Evolutionary conservation across 306 rosid species (phyloP), one percentile per base, ranked within the genome.

Genomic region (Rubus parviflorus): DNA sequence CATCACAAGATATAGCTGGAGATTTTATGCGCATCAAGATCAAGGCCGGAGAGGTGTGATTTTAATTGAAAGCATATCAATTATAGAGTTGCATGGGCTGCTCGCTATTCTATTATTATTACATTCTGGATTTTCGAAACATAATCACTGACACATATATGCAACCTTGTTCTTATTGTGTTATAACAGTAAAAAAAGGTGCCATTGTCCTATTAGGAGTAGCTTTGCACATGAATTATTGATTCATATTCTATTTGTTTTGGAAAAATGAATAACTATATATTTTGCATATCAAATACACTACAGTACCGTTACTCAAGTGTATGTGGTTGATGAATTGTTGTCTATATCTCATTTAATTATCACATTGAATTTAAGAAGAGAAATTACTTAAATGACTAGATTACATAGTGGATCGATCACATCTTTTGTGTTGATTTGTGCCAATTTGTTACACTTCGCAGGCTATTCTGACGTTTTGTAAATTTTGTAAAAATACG

Each of bases 11-110:
- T 83, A 74, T 48, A 54, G 68, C 47, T 73, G 13, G 37, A 71
- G 89, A 86, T 88, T 77, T 85, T 81, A 52, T 85, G 84, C 72
- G 46, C 83, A 70, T 77, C 77, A 49, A 25, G 35, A 42, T 54
- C 48, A 30, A 61, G 35, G 35, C 35, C 35, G 35, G 35, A 61
- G 20, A 25, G 20, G 37, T 9, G 25, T 69, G 17, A 14, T 48
- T 16, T 49, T 49, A 37, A 2, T 30, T 16, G 22, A 30, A 30
- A 30, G 35, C 35, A 30, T 47, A 52, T 30, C 63, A 52, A 71
- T 71, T 48, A 71, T 51, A 71, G 63, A 71, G 35, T 71, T 71
- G 42, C 71, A 30, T 62, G 60, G 35, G 79, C 9, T 62, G 70
- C 64, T 43, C 46, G 47, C 48, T 62, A 46, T 25, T 30, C 48